Percentiles rank a stretch among this genome's conserved stretches.
Evolutionary conservation across 2,329 filamentous ascomycete species (phyloP).

Genomic region (Orbilia quercus): DNA sequence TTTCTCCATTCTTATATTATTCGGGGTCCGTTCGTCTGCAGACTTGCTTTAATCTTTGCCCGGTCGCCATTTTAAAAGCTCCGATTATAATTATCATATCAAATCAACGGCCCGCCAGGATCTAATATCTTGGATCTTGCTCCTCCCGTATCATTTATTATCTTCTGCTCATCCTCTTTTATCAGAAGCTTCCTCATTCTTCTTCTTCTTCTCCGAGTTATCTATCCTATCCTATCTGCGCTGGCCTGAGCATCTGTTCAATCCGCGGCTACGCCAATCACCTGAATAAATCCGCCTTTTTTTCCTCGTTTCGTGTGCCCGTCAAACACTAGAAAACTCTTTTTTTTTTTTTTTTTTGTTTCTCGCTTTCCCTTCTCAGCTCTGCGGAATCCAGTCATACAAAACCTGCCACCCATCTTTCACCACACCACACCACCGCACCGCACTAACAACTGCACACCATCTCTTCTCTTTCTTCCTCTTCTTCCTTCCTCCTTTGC

Average conservation of each 20-base stretch:
- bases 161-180: constrained; percentile 6
- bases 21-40: constrained; percentile 1
- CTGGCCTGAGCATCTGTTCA: background rate
- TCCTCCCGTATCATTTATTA: constrained; percentile 1
- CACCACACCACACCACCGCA: no score
- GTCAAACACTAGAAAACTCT: constrained; percentile 42
- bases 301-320: constrained; percentile 38
- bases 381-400: constrained; percentile 29
- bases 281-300: constrained; percentile 16
- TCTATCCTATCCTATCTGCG: background rate
- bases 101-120: constrained; percentile 30
- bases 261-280: constrained; percentile 36
- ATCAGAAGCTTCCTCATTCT: constrained; percentile 18
- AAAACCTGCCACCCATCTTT: constrained; percentile 18
- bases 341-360: constrained; percentile 25
- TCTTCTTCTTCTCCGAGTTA: constrained; percentile 13
- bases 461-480: constrained; percentile 16
- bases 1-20: no score
- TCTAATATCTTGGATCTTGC: constrained; percentile 15
- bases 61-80: constrained; percentile 40
- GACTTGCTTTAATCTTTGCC: constrained; percentile 17
- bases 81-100: no score
- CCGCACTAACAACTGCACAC: no score
- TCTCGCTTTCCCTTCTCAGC: no score
- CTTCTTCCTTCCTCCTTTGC: constrained; percentile 3